These are phyloP conservation scores for Eucalyptus guilfoylei DNA, from an alignment of 345 rosid species.

Conservation along the genomic window DNA sequence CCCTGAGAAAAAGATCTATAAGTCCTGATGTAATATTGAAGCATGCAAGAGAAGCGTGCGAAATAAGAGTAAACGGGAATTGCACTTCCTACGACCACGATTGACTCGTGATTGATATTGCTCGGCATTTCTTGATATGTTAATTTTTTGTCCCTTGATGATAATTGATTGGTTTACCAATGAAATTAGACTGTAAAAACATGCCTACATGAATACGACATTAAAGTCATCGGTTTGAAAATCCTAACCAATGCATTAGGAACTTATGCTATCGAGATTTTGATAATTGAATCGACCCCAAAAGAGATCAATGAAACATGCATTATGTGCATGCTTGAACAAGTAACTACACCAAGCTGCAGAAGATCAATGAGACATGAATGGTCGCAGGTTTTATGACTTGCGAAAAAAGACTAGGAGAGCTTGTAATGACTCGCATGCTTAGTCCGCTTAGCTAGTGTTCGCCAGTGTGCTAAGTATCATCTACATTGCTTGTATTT, in stretches of 20 bases:
- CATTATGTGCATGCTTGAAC: not conserved
- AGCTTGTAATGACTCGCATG: not conserved
- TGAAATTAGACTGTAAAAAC: not conserved
- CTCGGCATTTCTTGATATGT: not conserved
- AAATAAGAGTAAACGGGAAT: not conserved
- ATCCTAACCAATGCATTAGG: not conserved
- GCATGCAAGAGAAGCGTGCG: not conserved
- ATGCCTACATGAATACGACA: not conserved
- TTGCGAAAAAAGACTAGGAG: not conserved
- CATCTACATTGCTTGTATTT: not conserved
- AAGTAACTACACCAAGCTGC: too few species aligned
- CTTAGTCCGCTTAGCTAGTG: not conserved
- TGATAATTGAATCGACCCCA: not conserved
- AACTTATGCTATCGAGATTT: not conserved
- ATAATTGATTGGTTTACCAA: not conserved
- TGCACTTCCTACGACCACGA: not conserved
- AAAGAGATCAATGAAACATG: not conserved
- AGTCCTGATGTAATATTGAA: rapidly evolving
- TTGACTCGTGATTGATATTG: rapidly evolving
- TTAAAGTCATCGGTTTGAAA: not conserved
- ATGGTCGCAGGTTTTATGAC: not conserved
- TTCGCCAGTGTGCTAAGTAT: not conserved
- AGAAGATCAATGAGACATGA: not conserved
- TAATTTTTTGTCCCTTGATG: not conserved
- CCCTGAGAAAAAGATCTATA: not conserved